These are phyloP conservation scores for Didymella pinodella DNA, from an alignment of 2,329 filamentous ascomycete species.

Conservation along the genomic window DNA sequence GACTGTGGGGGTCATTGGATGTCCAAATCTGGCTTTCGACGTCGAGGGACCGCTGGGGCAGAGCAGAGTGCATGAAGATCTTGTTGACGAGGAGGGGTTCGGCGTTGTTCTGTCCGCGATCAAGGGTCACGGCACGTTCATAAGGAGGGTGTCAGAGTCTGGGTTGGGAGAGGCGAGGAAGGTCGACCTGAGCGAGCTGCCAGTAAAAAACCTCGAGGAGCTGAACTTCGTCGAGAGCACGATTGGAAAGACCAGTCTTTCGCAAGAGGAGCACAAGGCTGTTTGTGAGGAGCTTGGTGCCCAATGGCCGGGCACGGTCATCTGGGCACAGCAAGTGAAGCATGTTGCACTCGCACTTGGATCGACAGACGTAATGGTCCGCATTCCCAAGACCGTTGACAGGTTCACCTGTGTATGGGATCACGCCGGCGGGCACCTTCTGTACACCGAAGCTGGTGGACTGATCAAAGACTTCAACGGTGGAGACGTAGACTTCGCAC, in stretches of 20 bases:
- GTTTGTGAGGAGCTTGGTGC: slow-evolving; percentile 50
- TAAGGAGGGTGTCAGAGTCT: slow-evolving; percentile 50
- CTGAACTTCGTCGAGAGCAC: slow-evolving; percentile 58
- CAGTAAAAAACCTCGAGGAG: slow-evolving; percentile 39
- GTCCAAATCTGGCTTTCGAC: slow-evolving; percentile 65
- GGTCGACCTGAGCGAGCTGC: slow-evolving; percentile 35
- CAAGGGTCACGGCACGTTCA: slow-evolving; percentile 55
- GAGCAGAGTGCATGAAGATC: slow-evolving; percentile 45
- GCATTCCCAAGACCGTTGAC: slow-evolving; percentile 54
- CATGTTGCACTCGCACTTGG: slow-evolving; percentile 62
- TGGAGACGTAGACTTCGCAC: slow-evolving; percentile 56
- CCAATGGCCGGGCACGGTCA: slow-evolving; percentile 58
- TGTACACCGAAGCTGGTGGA: slow-evolving; percentile 61
- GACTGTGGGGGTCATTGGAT: slow-evolving; percentile 66
- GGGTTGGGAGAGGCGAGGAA: slow-evolving; percentile 45
- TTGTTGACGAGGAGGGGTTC: slow-evolving; percentile 54
- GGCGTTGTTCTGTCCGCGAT: slow-evolving; percentile 58
- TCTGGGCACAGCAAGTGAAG: slow-evolving; percentile 64
- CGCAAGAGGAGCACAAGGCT: slow-evolving; percentile 47
- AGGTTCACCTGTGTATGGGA: slow-evolving; percentile 64
- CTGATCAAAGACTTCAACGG: slow-evolving; percentile 61
- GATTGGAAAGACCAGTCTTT: slow-evolving; percentile 51
- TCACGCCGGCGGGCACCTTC: slow-evolving; percentile 62
- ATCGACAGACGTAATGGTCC: slow-evolving; percentile 59
- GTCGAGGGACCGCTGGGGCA: slow-evolving; percentile 30